Evolutionary conservation across 2,329 filamentous ascomycete species (phyloP), one percentile per base, ranked within the genome.

Genomic region (Diaporthe vexans): DNA sequence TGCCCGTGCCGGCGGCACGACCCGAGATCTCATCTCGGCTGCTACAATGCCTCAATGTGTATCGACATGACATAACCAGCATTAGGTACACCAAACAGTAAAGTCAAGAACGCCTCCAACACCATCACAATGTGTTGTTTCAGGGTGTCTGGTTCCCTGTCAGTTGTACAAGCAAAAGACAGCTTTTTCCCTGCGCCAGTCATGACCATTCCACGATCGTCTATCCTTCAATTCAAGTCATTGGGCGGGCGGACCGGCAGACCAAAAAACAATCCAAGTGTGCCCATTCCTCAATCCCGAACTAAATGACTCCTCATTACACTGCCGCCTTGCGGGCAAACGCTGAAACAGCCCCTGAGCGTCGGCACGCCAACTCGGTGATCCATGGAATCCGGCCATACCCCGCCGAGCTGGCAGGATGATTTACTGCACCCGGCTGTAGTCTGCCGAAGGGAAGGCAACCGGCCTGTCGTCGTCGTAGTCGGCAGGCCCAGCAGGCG

Each of bases 361-460:
- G 33, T 33, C 48, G 13, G 46, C 63, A 40, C 26, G 48, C 15
- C 33, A 40, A 4, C 63, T 29, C n/a, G 17, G n/a, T 33, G 33
- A 54, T 37, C 48, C 19, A 40, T 21, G 21, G 3, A 68, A n/a
- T 4, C 29, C n/a, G 46, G 17, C 15, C 24, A 52, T 1, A 8
- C 24, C n/a, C 15, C 13, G 46, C 46, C 33, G 15, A 40, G 63
- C 63, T 54, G 29, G 48, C 63, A 37, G n/a, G 35, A 58, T 58
- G 71, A 29, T 37, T 79, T 82, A 83, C 75, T 84, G 79, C 73
- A 84, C 86, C 75, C 88, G 85, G 78, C 91, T 88, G 79, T 92
- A 92, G 79, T 91, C 87, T 48, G 81, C 91, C 26, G 83, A 81
- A 2, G 91, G 90, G 79, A 92, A 92, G 71, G 88, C 86, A 26